A percentile compares a stretch with the other conserved stretches of the same genome.
Conservation (phyloP, 1,139 yeast genomes). For the Kurtzmaniella quercitrusa region DNA sequence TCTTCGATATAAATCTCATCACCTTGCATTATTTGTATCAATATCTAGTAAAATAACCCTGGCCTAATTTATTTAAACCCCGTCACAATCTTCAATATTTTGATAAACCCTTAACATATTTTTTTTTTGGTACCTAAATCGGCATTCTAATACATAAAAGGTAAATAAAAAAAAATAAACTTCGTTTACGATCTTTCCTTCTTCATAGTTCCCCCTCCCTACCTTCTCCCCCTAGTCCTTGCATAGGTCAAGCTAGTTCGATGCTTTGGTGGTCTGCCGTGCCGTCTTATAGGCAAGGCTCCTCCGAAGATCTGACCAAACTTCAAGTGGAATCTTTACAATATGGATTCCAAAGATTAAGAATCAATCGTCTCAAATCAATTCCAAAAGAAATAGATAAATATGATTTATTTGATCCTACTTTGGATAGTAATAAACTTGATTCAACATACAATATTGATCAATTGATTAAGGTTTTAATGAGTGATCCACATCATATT, state of each 20-base stretch:
- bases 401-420: neutral
- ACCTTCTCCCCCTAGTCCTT: neutral
- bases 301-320: constrained; percentile 51
- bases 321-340: constrained; percentile 54
- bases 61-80: too few species aligned
- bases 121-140: neutral
- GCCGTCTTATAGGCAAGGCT: constrained; percentile 48
- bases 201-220: neutral
- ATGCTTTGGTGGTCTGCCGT: constrained; percentile 14
- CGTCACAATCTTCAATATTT: too few species aligned
- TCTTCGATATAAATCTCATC: too few species aligned
- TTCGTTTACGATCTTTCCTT: too few species aligned
- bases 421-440: constrained; percentile 25
- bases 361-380: constrained; percentile 40
- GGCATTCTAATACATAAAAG: neutral
- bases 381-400: constrained; percentile 20
- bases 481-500: constrained; percentile 56
- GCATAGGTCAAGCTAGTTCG: neutral
- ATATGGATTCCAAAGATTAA: constrained; percentile 53
- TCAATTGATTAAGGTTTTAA: constrained; percentile 38
- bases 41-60: too few species aligned
- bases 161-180: neutral
- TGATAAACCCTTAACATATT: too few species aligned
- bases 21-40: too few species aligned
- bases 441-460: constrained; percentile 51